Conservation (phyloP, 306 rosid species). For the Gleditsia sinensis region DNA sequence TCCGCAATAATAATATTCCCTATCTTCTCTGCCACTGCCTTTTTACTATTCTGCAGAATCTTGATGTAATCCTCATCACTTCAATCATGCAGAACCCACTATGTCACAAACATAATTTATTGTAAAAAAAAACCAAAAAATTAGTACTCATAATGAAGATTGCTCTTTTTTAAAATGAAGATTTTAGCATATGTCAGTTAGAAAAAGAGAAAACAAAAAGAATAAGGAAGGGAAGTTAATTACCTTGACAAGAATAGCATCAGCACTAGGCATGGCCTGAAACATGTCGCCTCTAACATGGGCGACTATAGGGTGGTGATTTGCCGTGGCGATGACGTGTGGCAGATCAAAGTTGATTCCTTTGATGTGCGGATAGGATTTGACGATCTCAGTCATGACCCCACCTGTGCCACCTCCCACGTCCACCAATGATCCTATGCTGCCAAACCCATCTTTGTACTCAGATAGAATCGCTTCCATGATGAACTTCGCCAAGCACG, state of each 20-base stretch:
- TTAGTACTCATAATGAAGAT: too few species aligned
- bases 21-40: slow-evolving; percentile 18
- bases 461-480: slow-evolving; percentile 16
- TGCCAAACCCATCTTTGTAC: slow-evolving; percentile 30
- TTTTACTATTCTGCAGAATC: slow-evolving; percentile 26
- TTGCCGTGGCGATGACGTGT: slow-evolving; percentile 38
- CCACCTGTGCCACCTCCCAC: not conserved
- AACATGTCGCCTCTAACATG: slow-evolving; percentile 54
- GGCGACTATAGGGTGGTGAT: slow-evolving; percentile 29
- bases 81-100: slow-evolving; percentile 54
- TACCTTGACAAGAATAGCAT: slow-evolving; percentile 48
- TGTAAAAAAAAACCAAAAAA: too few species aligned
- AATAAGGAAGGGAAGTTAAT: too few species aligned
- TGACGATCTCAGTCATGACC: not conserved
- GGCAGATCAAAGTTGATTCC: slow-evolving; percentile 33
- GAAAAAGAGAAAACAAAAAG: too few species aligned
- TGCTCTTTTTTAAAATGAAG: too few species aligned
- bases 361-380: not conserved
- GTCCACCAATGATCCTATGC: not conserved
- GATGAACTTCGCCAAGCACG: slow-evolving; percentile 21
- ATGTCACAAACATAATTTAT: too few species aligned
- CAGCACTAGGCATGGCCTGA: slow-evolving; percentile 39
- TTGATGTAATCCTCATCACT: slow-evolving; percentile 40
- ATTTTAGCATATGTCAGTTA: too few species aligned
- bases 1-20: slow-evolving; percentile 43